These are phyloP conservation scores for Imleria badia DNA, from an alignment of 768 basidiomycete genomes.

Conservation along the genomic window DNA sequence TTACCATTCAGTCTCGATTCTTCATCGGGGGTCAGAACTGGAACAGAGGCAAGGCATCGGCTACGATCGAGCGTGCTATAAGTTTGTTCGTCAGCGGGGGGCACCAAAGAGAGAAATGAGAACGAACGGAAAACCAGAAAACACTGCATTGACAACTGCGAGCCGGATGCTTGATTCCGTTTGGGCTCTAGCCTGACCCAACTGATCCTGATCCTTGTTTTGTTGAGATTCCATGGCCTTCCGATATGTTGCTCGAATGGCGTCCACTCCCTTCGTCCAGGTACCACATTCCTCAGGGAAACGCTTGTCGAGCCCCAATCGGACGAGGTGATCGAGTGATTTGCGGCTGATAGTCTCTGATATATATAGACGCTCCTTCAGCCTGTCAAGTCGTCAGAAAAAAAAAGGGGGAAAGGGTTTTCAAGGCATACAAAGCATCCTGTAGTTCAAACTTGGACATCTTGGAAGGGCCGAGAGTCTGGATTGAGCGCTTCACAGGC, in stretches of 20 bases:
- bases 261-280: constrained; percentile 23
- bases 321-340: constrained; percentile 29
- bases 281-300: constrained; percentile 23
- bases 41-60: constrained; percentile 12
- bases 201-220: constrained; percentile 11
- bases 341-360: constrained; percentile 21
- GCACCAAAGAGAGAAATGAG: not conserved
- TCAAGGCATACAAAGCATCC: constrained; percentile 22
- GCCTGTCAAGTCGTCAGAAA: constrained; percentile 19
- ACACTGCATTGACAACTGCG: constrained; percentile 26
- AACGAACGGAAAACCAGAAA: constrained; percentile 25
- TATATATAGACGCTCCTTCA: constrained; percentile 27
- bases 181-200: constrained; percentile 8
- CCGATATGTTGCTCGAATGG: not conserved
- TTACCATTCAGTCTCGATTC: constrained; percentile 14
- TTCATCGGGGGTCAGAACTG: constrained; percentile 15
- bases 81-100: not conserved
- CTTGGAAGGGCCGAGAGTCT: constrained; percentile 1
- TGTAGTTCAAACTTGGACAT: constrained; percentile 20
- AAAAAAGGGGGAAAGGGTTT: accelerated
- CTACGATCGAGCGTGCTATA: constrained; percentile 21
- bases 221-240: constrained; percentile 3
- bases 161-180: constrained; percentile 23
- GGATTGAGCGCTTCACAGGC: constrained; percentile 15
- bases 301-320: constrained; percentile 31